Evolutionary conservation across 495 filamentous ascomycete species (phyloP), one percentile per base, ranked within the genome.

Genomic region (Talaromyces ruber): DNA sequence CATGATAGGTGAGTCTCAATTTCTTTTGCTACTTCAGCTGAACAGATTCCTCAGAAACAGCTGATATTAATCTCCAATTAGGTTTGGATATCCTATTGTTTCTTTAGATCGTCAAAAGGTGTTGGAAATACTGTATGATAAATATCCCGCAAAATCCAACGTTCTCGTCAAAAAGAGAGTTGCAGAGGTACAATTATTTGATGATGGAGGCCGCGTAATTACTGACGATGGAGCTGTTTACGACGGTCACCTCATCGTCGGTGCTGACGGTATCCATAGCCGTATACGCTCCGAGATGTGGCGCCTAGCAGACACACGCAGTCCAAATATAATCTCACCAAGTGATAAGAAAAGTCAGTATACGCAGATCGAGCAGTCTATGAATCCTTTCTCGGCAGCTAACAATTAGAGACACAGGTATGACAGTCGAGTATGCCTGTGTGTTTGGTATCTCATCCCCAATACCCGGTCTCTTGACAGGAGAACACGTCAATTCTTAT

Each of bases 41-140:
- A n/a, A n/a, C n/a, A n/a, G n/a, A n/a, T n/a, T n/a, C n/a, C n/a
- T n/a, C n/a, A n/a, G n/a, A n/a, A n/a, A n/a, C n/a, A n/a, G n/a
- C n/a, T n/a, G n/a, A n/a, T n/a, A n/a, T n/a, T n/a, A n/a, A n/a
- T n/a, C n/a, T n/a, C n/a, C n/a, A 5, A 37, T 4, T 24, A 66
- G 70, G 26, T 30, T 63, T 24, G 63, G 66, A 43, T 64, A 64
- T 28, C 59, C 64, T 1, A 55, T 67, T 11, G 12, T 60, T 4
- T 72, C 75, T 24, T 62, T 74, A 7, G 74, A 75, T 24, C 67
- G 74, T 18, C 70, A 66, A 58, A 62, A 54, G 28, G 60, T 80
- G 6, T 58, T 74, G 2, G 43, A 64, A 29, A 61, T 67, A 4
- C 59, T 74, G 0, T 69, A 66, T 50, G 59, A 67, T 12, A 55